phyloP scores from a whole-genome alignment of 148 eudicot genomes.

The Rhododendron mucronatum region DNA sequence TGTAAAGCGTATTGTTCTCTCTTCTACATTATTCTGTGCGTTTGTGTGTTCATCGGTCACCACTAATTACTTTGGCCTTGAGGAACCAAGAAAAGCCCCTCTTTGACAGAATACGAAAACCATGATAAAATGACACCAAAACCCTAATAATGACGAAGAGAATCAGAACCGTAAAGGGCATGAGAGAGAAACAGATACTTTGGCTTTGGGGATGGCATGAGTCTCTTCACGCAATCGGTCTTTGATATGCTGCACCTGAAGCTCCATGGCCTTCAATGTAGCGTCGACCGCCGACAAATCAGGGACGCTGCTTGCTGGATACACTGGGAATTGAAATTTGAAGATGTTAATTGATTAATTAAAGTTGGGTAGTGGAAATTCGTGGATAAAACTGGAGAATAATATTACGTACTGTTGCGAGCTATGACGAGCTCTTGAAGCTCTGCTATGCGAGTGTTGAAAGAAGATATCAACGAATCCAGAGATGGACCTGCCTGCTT shows the following conservation, averaged over 20 bases:
- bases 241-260: conserved; percentile 69
- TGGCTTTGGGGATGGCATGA: conserved; percentile 85
- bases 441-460: conserved; percentile 71
- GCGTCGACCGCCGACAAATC: conserved; percentile 74
- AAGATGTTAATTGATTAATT: not conserved
- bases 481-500: conserved; percentile 62
- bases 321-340: conserved; percentile 40
- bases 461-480: conserved; percentile 57
- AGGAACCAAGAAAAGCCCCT: not conserved
- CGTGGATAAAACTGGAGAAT: not conserved
- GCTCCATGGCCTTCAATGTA: conserved; percentile 71
- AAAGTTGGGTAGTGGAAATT: not conserved
- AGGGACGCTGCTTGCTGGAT: conserved; percentile 63
- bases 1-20: not conserved
- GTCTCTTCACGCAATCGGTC: conserved; percentile 70
- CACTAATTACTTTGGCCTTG: not conserved
- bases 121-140: not conserved
- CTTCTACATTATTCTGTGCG: not conserved
- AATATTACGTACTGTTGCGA: conserved; percentile 52
- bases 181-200: conserved; percentile 29
- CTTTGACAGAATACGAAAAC: not conserved
- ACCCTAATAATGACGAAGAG: not conserved
- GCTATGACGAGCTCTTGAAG: conserved; percentile 91
- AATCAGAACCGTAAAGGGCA: not conserved
- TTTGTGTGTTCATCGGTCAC: not conserved